Percentiles rank a stretch among this genome's conserved stretches.
These are phyloP conservation scores for Veloboletus limbatus DNA, from an alignment of 1,284 basidiomycete genomes.

Conservation along the genomic window DNA sequence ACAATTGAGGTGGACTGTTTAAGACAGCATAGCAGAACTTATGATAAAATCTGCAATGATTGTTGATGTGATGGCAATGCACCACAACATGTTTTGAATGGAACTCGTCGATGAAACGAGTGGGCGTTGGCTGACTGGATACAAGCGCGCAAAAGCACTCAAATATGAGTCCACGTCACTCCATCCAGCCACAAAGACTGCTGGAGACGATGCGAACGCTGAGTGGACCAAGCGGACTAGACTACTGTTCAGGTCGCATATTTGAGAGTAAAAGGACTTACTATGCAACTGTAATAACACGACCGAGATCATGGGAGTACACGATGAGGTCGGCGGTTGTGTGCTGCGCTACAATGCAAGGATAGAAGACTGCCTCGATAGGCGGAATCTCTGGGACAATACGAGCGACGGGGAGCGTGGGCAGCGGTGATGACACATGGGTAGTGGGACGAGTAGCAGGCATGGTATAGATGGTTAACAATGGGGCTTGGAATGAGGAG, in stretches of 20 bases:
- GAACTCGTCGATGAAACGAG: background rate
- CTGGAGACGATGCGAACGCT: background rate
- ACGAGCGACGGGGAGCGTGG: background rate
- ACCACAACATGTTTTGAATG: background rate
- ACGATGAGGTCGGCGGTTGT: background rate
- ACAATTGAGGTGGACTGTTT: too few species aligned
- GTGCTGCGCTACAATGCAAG: background rate
- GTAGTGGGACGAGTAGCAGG: background rate
- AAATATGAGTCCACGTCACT: background rate
- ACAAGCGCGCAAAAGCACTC: constrained; percentile 5
- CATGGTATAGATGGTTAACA: background rate
- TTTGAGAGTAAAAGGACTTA: background rate
- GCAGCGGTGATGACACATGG: background rate
- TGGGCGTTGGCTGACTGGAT: background rate
- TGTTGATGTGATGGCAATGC: background rate
- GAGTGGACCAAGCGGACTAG: background rate
- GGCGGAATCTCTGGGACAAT: background rate
- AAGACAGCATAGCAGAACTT: too few species aligned
- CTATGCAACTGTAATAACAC: constrained; percentile 1
- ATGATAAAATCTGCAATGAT: background rate
- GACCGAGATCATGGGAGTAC: constrained; percentile 1
- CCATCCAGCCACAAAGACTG: constrained; percentile 3
- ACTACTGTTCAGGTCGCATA: background rate
- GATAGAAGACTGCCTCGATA: background rate
- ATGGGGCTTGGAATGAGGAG: background rate